Base-by-base conservation (phyloP, 1,284 basidiomycete genomes). In the Sphaerobolus stellatus region DNA sequence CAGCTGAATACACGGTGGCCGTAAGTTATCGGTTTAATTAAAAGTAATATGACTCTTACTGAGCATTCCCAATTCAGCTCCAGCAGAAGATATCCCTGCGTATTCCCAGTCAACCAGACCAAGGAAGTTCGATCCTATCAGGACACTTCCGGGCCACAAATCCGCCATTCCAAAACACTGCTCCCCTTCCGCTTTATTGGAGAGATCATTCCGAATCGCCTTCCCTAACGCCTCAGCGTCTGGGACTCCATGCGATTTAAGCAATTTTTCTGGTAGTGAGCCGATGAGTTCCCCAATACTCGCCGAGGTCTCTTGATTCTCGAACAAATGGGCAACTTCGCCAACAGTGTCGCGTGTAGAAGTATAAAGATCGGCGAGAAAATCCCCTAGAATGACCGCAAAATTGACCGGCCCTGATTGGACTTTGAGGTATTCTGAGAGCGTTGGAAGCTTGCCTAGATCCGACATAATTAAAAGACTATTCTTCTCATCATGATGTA, bases 41-140 rank as follows among this genome's bases (percentile, higher is more conserved):
- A 44, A 44, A 9, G 13, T 11, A 22, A 44, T 9, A 20, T 22
- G 41, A 11, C 13, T 14, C 41, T 44, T 22, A 44, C 41, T 44
- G 11, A 44, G 20, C 41, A 44, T 44, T 11, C 41, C 41, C 20
- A 44, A 9, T 44, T 44, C 41, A 22, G 13, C 20, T 20, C 41
- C 41, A 11, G 41, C 11, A 44, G 41, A 13, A 9, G 41, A 44
- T 22, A 14, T 44, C 9, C 41, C 41, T 20, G 41, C 41, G 20
- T 44, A 44, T 22, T 44, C 41, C 41, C 41, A 44, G 20, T 44
- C 41, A 9, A 44, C 41, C 11, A 44, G 41, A 22, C 41, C 41
- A 9, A 44, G 13, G 41, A 44, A 44, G 11, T 44, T 20, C 11
- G 13, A 11, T 9, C 41, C 41, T 11, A 44, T 20, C 11, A 44